Conservation (phyloP, 306 rosid species). For the Prunus mira region DNA sequence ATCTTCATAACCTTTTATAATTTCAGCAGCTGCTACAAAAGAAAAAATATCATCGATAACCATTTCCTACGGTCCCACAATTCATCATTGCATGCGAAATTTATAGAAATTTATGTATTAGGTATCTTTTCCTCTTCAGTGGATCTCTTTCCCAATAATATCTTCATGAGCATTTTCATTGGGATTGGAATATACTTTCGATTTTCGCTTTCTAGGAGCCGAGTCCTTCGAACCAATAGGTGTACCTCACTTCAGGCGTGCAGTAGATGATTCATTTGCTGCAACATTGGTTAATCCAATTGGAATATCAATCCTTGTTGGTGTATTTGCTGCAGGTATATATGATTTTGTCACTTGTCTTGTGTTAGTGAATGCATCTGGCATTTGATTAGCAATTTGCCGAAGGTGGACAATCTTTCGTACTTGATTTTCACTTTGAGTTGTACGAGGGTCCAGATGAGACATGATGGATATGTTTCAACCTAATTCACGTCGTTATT, state of each 20-base stretch:
- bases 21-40: too few species aligned
- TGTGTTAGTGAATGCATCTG: not conserved
- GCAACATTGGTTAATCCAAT: not conserved
- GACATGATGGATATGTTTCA: not conserved
- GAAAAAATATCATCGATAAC: too few species aligned
- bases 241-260: not conserved
- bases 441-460: not conserved
- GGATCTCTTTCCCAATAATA: too few species aligned
- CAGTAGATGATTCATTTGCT: not conserved
- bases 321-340: not conserved
- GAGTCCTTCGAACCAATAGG: not conserved
- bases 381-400: not conserved
- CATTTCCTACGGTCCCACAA: too few species aligned
- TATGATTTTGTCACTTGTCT: not conserved
- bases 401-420: not conserved
- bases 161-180: not conserved
- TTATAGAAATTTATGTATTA: too few species aligned
- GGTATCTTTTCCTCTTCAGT: too few species aligned
- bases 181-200: not conserved
- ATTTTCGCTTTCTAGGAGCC: not conserved
- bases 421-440: slow-evolving; percentile 6
- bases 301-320: not conserved
- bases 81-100: too few species aligned
- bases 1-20: too few species aligned
- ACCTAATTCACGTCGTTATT: not conserved